These are phyloP conservation scores for Pleurotus cornucopiae DNA, from an alignment of 768 basidiomycete species.

Conservation along the genomic window DNA sequence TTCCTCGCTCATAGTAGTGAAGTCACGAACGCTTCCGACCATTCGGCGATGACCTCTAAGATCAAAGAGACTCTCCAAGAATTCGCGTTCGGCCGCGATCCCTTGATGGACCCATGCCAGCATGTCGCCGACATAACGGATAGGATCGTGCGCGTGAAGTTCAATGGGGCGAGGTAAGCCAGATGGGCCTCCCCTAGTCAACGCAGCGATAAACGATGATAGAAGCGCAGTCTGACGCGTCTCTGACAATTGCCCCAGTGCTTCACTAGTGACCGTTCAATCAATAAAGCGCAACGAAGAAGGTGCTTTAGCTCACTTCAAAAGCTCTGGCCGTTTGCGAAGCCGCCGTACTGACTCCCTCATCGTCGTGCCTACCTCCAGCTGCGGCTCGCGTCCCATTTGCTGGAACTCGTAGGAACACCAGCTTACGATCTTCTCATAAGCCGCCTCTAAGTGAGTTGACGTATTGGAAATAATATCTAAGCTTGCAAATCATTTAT, in stretches of 20 bases:
- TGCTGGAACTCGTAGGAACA: slow-evolving; percentile 80
- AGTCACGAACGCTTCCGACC: slow-evolving; percentile 69
- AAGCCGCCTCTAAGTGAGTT: slow-evolving; percentile 81
- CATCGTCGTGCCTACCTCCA: slow-evolving; percentile 65
- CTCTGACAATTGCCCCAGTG: slow-evolving; percentile 69
- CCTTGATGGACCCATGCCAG: slow-evolving; percentile 97
- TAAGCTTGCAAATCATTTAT: slow-evolving; percentile 39
- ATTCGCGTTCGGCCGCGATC: slow-evolving; percentile 93
- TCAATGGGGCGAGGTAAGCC: slow-evolving; percentile 92
- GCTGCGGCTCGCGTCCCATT: slow-evolving; percentile 66
- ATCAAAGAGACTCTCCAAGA: slow-evolving; percentile 83
- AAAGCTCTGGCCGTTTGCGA: slow-evolving; percentile 71
- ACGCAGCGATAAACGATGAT: slow-evolving; percentile 77
- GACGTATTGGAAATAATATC: slow-evolving; percentile 88
- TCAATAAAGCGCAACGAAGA: background rate
- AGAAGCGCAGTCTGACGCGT: slow-evolving; percentile 80
- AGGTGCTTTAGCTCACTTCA: slow-evolving; percentile 46
- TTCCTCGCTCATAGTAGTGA: slow-evolving; percentile 48
- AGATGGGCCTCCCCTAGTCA: slow-evolving; percentile 84
- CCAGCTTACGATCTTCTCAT: slow-evolving; percentile 86
- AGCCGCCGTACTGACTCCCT: slow-evolving; percentile 71
- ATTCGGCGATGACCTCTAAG: slow-evolving; percentile 60
- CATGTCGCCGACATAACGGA: slow-evolving; percentile 97
- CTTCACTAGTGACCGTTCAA: slow-evolving; percentile 42
- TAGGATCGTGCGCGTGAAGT: slow-evolving; percentile 95